Base-by-base conservation (phyloP, 306 rosid species). In the Cotoneaster glaucophyllus region DNA sequence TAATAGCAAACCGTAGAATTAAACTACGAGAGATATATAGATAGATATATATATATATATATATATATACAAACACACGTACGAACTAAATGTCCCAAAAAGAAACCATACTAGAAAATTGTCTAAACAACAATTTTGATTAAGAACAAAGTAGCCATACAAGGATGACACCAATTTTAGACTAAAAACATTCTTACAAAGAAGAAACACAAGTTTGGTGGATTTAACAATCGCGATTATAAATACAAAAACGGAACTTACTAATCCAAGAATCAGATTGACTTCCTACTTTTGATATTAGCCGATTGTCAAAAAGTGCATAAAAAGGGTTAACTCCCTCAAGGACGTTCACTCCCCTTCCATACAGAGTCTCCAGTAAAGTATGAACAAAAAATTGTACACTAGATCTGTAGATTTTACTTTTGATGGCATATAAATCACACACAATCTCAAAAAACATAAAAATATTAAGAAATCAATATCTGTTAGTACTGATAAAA, bases 1-100 rank as follows among this genome's bases (percentile, higher is more conserved):
- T 26, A 78, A 80, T 21, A 57, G 64, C 41, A 80, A 37, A 65
- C 64, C 66, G 54, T 32, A 65, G 14, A 71, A 61, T 64, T 31
- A 39, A 41, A 70, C 9, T 24, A 59, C 44, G 10, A 31, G 39
- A 37, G 24, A 43, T 56, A 19, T 5, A 62, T 63, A 18, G 21
- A n/a, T 24, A 73, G 14, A 26, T 4, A 5, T n/a, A 19, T n/a
- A 26, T 8, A 17, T 18, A 4, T 70, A 14, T 10, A 24, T 6
- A 4, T 7, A 69, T 6, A 13, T 0, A 37, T 11, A 73, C 76
- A 12, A 57, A 37, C 15, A 48, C 54, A 17, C 8, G 6, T 48
- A 39, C 19, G 21, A 28, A 26, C 31, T 10, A 71, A 31, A 31
- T 19, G 6, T 59, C 63, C 44, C 4, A 8, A 61, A 22, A 17